Evolutionary conservation across 257 asterid species (phyloP), one percentile per base, ranked within the genome.

Genomic region (Salvia miltiorrhiza): DNA sequence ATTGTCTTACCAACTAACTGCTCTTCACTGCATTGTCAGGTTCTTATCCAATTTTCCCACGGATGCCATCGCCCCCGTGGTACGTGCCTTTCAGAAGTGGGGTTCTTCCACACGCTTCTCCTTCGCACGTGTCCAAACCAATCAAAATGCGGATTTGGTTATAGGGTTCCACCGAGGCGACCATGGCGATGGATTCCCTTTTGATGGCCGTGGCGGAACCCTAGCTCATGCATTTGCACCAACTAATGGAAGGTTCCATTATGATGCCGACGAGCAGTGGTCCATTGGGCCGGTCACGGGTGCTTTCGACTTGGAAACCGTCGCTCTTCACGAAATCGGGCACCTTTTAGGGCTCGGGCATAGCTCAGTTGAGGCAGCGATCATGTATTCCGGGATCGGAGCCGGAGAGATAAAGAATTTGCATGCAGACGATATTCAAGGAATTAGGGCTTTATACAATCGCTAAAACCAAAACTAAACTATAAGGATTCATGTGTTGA

Each of bases 151-250:
- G 4, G 35, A 30, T 2, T 7, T 30, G 35, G 35, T 30, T 30
- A 30, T 37, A 65, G 14, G 32, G 41, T 30, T 30, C 9, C 30
- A 9, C 50, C 63, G 35, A 5, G 4, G 5, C 5, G 35, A 30
- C 35, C 35, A 30, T 30, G 35, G 35, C 4, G 35, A 30, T 7
- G 35, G 35, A 4, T 0, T n/a, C 19, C 72, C 77, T 0, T 82
- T 82, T n/a, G 84, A 82, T 14, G 83, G 83, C 19, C 79, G 21
- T 0, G 80, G 82, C 0, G 79, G 81, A 30, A 24, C n/a, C n/a
- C 9, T 74, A 19, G 87, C 87, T 0, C 87, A 82, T n/a, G 79
- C 87, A 0, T 68, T 21, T 3, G 19, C 77, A 11, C 83, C 87
- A 2, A 40, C 72, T 0, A 5, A 52, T 6, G 87, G 84, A 9